Conservation (phyloP, 2,329 filamentous ascomycete species). For the Cladorrhinum sp. region DNA sequence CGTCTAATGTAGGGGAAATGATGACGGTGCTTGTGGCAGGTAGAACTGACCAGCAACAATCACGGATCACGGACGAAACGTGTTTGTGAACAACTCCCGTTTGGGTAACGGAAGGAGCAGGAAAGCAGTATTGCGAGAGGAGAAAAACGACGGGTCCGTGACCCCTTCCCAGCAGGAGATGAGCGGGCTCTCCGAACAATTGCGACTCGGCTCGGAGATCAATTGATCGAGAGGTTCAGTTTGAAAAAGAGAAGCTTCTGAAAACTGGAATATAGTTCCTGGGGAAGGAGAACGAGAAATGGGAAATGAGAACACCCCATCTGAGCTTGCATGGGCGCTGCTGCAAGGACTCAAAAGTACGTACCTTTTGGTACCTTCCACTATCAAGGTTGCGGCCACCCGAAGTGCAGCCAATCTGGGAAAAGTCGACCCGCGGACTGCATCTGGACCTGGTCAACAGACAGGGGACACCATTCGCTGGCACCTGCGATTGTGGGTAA, state of each 20-base stretch:
- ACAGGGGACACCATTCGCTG: conserved; percentile 9
- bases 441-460: conserved; percentile 8
- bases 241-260: neutral
- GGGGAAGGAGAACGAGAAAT: conserved; percentile 15
- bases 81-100: conserved; percentile 10
- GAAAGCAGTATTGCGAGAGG: neutral
- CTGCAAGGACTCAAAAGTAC: conserved; percentile 13
- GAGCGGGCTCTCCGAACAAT: conserved; percentile 9
- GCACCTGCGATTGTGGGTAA: conserved; percentile 8
- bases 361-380: conserved; percentile 11
- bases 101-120: conserved; percentile 3
- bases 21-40: conserved; percentile 14
- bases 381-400: conserved; percentile 12
- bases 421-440: conserved; percentile 12
- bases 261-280: neutral
- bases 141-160: conserved; percentile 14
- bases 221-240: neutral
- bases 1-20: conserved; percentile 5
- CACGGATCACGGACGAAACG: conserved; percentile 4
- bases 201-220: neutral
- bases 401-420: conserved; percentile 15
- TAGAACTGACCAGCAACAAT: conserved; percentile 15
- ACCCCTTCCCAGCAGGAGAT: conserved; percentile 27
- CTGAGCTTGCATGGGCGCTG: conserved; percentile 1
- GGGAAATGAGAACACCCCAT: conserved; percentile 15